These are phyloP conservation scores for Rhodotorula sp. DNA, from an alignment of 1,284 basidiomycete genomes.

Conservation along the genomic window DNA sequence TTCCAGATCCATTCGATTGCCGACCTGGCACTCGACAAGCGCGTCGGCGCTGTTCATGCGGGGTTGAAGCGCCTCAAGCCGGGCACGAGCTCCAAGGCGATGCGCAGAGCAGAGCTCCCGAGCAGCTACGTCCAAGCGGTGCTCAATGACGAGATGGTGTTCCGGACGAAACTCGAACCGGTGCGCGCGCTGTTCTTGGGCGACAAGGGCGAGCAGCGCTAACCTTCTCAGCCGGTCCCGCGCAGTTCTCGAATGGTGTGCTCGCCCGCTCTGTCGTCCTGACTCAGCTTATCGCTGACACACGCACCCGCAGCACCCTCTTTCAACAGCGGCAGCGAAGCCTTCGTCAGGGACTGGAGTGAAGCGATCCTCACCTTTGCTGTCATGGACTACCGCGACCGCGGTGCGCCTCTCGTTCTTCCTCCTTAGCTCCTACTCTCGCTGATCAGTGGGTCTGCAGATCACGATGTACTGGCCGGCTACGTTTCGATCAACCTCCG, in stretches of 20 bases:
- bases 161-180: constrained; percentile 33
- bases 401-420: constrained; percentile 12
- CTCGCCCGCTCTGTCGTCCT: not conserved
- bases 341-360: constrained; percentile 37
- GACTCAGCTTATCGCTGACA: not conserved
- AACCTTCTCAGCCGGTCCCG: no score
- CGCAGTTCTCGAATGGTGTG: constrained; percentile 4
- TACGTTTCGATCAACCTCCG: constrained; percentile 28
- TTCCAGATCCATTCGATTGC: constrained; percentile 41
- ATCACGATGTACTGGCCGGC: constrained; percentile 35
- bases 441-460: not conserved
- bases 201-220: no score
- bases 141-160: constrained; percentile 34
- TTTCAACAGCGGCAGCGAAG: constrained; percentile 35
- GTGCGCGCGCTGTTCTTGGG: not conserved
- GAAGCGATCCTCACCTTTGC: constrained; percentile 28
- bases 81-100: not conserved
- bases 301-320: constrained; percentile 16
- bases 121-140: constrained; percentile 36
- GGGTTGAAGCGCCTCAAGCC: not conserved
- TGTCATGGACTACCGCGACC: constrained; percentile 40
- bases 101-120: constrained; percentile 24
- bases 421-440: not conserved
- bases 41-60: constrained; percentile 5
- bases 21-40: constrained; percentile 22